Percentiles rank a stretch among this genome's conserved stretches.
Evolutionary conservation across 257 asterid genomes (phyloP).

Genomic region (Solanum paucissectum): DNA sequence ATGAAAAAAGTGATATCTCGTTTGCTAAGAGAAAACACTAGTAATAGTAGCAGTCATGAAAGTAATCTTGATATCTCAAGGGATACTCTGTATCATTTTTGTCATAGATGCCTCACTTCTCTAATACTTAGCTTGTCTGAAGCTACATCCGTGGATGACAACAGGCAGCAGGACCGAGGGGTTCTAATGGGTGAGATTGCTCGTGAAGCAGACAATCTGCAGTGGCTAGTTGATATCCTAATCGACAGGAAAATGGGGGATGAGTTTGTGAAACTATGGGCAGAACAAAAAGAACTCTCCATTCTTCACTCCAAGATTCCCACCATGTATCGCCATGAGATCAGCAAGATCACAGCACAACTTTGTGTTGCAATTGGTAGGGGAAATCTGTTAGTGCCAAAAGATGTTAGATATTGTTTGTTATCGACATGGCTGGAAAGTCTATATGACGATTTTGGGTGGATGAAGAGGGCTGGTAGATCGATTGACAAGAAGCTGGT

Average conservation of each 20-base stretch:
- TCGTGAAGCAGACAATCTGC: slow-evolving; percentile 83
- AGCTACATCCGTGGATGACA: slow-evolving; percentile 49
- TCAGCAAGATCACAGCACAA: slow-evolving; percentile 83
- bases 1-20: slow-evolving; percentile 54
- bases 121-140: slow-evolving; percentile 62
- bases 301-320: slow-evolving; percentile 81
- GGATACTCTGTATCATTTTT: slow-evolving; percentile 58
- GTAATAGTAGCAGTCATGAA: background rate
- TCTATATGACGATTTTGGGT: slow-evolving; percentile 73
- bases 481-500: slow-evolving; percentile 58
- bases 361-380: slow-evolving; percentile 74
- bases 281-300: slow-evolving; percentile 79
- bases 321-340: slow-evolving; percentile 64
- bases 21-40: slow-evolving; percentile 45
- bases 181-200: slow-evolving; percentile 66
- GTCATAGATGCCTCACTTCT: slow-evolving; percentile 73
- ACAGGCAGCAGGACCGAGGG: slow-evolving; percentile 53
- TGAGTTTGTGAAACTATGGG: slow-evolving; percentile 80
- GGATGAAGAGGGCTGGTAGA: slow-evolving; percentile 73
- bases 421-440: slow-evolving; percentile 87
- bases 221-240: slow-evolving; percentile 73
- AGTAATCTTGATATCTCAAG: slow-evolving; percentile 37
- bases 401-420: slow-evolving; percentile 45
- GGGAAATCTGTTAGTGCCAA: slow-evolving; percentile 60
- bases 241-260: slow-evolving; percentile 61